A percentile compares a stretch with the other conserved stretches of the same genome.
phyloP scores from a whole-genome alignment of 768 basidiomycete genomes.

The Agaricus sinodeliciosus region DNA sequence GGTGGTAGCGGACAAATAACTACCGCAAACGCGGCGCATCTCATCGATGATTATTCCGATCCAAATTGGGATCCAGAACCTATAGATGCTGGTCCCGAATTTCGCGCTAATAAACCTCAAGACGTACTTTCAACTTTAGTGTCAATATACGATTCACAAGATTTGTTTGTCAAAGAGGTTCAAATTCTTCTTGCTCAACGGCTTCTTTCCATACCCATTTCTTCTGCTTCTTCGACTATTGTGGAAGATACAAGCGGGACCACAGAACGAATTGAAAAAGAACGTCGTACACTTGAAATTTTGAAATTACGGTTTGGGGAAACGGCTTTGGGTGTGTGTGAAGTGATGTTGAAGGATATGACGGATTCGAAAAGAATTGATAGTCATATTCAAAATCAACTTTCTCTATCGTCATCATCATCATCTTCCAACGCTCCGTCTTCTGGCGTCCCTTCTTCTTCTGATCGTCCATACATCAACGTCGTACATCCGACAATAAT shows the following conservation, averaged over 20 bases:
- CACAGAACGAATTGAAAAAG: conserved; percentile 8
- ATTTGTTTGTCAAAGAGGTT: conserved; percentile 92
- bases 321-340: conserved; percentile 86
- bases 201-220: conserved; percentile 56
- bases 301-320: conserved; percentile 96
- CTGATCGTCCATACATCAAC: conserved; percentile 19
- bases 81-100: conserved; percentile 93
- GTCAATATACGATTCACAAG: conserved; percentile 95
- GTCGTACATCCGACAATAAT: conserved; percentile 85
- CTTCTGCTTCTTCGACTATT: not conserved
- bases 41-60: conserved; percentile 81
- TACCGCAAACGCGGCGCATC: not conserved
- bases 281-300: conserved; percentile 92
- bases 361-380: conserved; percentile 90
- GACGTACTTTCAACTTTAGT: conserved; percentile 96
- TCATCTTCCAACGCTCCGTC: too few species aligned
- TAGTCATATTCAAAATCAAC: conserved; percentile 76
- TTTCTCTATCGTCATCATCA: conserved; percentile 19
- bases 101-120: conserved; percentile 83
- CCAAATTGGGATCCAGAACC: conserved; percentile 96
- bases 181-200: conserved; percentile 89
- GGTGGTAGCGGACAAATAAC: not conserved
- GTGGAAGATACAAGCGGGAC: not conserved
- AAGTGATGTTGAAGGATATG: conserved; percentile 98
- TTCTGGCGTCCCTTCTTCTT: not conserved